These are phyloP conservation scores for Candida chauliodis DNA, from an alignment of 805 yeast genomes.

Conservation along the genomic window DNA sequence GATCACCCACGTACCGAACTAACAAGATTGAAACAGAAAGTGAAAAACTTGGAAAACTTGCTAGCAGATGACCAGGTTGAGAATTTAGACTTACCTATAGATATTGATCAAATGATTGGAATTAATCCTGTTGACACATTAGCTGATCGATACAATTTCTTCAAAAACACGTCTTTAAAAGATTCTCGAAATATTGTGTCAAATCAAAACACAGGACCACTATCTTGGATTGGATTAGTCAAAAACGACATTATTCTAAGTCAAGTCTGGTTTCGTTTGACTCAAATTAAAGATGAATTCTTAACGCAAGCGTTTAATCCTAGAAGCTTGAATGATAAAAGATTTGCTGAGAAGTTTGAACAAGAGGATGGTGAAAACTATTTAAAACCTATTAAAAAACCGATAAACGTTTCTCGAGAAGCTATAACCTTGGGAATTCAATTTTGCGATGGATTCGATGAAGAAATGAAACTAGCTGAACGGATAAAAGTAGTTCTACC, in stretches of 20 bases:
- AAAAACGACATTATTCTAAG: constrained; percentile 21
- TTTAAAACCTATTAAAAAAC: constrained; percentile 6
- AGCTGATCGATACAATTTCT: constrained; percentile 16
- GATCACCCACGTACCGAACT: constrained; percentile 1
- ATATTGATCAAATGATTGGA: not conserved
- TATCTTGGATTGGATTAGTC: constrained; percentile 27
- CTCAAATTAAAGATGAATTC: constrained; percentile 5
- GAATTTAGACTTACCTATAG: not conserved
- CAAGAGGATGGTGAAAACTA: constrained; percentile 13
- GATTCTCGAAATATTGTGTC: constrained; percentile 20
- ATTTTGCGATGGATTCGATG: constrained; percentile 27
- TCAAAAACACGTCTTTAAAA: constrained; percentile 19
- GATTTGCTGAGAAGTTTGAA: constrained; percentile 8
- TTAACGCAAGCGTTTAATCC: not conserved
- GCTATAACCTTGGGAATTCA: constrained; percentile 22
- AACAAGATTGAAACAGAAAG: constrained; percentile 10
- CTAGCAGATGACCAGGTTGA: constrained; percentile 1
- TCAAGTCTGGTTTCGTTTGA: constrained; percentile 12
- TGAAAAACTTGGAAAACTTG: constrained; percentile 11
- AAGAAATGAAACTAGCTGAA: constrained; percentile 37
- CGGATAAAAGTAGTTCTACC: constrained; percentile 49
- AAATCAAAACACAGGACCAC: constrained; percentile 27
- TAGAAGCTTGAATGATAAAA: not conserved
- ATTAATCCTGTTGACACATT: constrained; percentile 15
- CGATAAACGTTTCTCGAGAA: constrained; percentile 5